Evolutionary conservation across 805 yeast genomes (phyloP), one percentile per base, ranked within the genome.

Genomic region (Candida ascalaphidarum): DNA sequence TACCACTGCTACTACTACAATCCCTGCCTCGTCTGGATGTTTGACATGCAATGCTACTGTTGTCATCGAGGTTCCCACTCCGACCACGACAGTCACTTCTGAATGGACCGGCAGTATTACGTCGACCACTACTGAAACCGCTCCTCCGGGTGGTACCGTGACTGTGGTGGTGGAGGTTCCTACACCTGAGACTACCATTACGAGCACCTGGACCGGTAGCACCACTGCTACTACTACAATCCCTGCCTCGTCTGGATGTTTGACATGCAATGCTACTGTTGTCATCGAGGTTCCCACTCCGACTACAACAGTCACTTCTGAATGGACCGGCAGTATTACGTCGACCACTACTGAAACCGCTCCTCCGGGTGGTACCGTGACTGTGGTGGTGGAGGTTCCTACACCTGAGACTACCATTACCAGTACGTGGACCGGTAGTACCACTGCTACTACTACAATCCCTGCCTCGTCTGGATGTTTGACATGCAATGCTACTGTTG

Each of bases 231-330:
- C 33, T 6, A 21, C 22, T n/a, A 34, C 43, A 5, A 19, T 25
- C 8, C 20, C 33, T 9, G 22, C 12, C 7, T 29, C 34, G 8
- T 28, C 39, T 3, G 31, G 25, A 10, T 35, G 32, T n/a, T n/a
- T n/a, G n/a, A n/a, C n/a, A n/a, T n/a, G n/a, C 10, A 41, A 39
- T 5, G 32, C 31, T 22, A 43, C 46, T 5, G 29, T 39, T 3
- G 18, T 37, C 7, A 39, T 43, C 3, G 35, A 40, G 3, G 36
- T 36, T n/a, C 50, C 51, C 7, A 34, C 28, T 26, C 41, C 46
- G 0, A 28, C 33, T 5, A 20, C 21, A 2, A 45, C 48, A 1
- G 25, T 21, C 7, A 42, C 50, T 2, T 16, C 23, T 16, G 36
- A 47, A 7, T 41, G 39, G 35, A 36, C 35, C 5, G 28, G 30